Evolutionary conservation across 2,329 filamentous ascomycete genomes (phyloP).

Genomic region (Oidium heveae): DNA sequence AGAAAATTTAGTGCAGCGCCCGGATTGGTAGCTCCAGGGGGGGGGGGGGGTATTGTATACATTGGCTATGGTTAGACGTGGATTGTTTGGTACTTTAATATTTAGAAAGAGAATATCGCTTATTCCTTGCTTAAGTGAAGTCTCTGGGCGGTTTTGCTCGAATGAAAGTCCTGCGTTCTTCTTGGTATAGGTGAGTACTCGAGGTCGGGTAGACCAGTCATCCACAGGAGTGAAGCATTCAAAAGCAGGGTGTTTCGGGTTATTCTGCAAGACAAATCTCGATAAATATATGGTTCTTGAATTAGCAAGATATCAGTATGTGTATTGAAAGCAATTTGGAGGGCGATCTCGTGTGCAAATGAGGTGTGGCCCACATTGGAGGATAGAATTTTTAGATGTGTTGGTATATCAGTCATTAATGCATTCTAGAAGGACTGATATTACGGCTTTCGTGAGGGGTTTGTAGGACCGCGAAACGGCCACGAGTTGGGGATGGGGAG

Average conservation of each 20-base stretch:
- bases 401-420: not conserved
- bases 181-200: not conserved
- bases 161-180: too few relatives aligned
- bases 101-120: not conserved
- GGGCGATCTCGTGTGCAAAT: too few relatives aligned
- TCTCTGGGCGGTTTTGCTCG: not conserved
- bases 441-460: too few relatives aligned
- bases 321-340: not conserved
- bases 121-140: not conserved
- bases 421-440: too few relatives aligned
- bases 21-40: too few relatives aligned
- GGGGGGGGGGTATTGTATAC: not conserved
- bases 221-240: not conserved
- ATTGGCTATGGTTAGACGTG: not conserved
- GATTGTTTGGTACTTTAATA: not conserved
- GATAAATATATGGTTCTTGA: not conserved
- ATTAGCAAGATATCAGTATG: not conserved
- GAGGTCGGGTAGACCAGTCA: not conserved
- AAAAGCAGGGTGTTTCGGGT: not conserved
- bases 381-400: not conserved
- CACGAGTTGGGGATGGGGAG: not conserved
- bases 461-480: not conserved
- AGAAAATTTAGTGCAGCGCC: too few relatives aligned
- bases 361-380: not conserved
- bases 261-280: not conserved